phyloP scores from a whole-genome alignment of 1,284 basidiomycete genomes.

The Lentinula novae-zelandiae region DNA sequence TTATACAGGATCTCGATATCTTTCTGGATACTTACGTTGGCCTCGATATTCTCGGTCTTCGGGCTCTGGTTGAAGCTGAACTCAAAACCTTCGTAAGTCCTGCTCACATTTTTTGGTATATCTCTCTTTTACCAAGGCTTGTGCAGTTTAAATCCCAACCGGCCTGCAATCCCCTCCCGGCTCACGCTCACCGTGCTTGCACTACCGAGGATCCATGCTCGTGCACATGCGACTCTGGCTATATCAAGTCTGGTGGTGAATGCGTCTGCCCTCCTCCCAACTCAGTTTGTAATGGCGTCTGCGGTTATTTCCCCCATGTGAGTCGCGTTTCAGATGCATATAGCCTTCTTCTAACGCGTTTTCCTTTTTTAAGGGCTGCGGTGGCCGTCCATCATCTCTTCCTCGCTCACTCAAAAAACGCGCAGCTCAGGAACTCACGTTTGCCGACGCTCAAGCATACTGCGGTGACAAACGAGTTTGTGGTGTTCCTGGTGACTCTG shows the following conservation, averaged over 20 bases:
- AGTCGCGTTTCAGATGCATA: background rate
- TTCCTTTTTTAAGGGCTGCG: background rate
- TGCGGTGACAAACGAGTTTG: slow-evolving; percentile 16
- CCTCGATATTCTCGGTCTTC: slow-evolving; percentile 26
- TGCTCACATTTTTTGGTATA: background rate
- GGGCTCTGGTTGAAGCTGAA: slow-evolving; percentile 20
- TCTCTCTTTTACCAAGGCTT: slow-evolving; percentile 16
- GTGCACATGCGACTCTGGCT: slow-evolving; percentile 20
- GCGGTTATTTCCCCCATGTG: slow-evolving; percentile 11
- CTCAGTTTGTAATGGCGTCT: slow-evolving; percentile 13
- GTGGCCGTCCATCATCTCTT: slow-evolving; percentile 11
- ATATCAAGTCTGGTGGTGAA: background rate
- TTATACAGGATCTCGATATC: slow-evolving; percentile 31
- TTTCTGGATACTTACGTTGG: slow-evolving; percentile 32
- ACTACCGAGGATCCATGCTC: slow-evolving; percentile 25
- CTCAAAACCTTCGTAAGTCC: slow-evolving; percentile 23
- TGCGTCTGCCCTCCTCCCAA: slow-evolving; percentile 13
- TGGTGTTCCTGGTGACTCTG: slow-evolving; percentile 14
- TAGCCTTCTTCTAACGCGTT: background rate
- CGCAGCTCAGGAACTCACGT: slow-evolving; percentile 10
- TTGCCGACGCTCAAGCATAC: slow-evolving; percentile 10
- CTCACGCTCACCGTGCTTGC: slow-evolving; percentile 31
- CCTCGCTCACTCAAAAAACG: slow-evolving; percentile 18
- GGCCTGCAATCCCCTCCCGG: slow-evolving; percentile 28
- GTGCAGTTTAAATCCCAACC: slow-evolving; percentile 24